Evolutionary conservation across 495 filamentous ascomycete genomes (phyloP).

Genomic region (Umbilicaria muhlenbergii): DNA sequence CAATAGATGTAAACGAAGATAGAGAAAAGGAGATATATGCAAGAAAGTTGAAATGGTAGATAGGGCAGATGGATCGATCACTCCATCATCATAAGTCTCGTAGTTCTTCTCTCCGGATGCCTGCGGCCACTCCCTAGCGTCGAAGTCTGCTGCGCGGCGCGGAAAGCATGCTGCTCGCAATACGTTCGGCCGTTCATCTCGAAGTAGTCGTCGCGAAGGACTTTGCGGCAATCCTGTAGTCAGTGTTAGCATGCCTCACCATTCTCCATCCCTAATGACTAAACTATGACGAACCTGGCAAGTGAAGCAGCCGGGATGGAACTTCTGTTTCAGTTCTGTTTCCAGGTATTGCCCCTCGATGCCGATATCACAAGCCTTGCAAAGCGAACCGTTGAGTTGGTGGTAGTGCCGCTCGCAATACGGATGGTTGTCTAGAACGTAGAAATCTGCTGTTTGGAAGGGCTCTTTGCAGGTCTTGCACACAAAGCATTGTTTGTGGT

Average conservation of each 20-base stretch:
- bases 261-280: conserved; percentile 4
- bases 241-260: background rate
- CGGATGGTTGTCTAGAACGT: conserved; percentile 72
- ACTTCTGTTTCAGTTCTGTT: conserved; percentile 60
- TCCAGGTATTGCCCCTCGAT: conserved; percentile 96
- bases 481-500: conserved; percentile 88
- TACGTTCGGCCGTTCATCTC: conserved; percentile 51
- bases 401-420: conserved; percentile 93
- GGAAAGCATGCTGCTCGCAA: conserved; percentile 76
- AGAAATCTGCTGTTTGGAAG: conserved; percentile 82
- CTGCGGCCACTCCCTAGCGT: conserved; percentile 25
- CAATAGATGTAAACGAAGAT: no score
- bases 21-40: no score
- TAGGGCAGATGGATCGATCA: conserved; percentile 7
- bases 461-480: conserved; percentile 70
- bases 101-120: conserved; percentile 62
- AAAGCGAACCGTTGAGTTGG: conserved; percentile 73
- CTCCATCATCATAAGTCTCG: conserved; percentile 70
- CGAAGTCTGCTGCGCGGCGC: conserved; percentile 33
- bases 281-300: conserved; percentile 45
- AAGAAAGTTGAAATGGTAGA: conserved; percentile 4
- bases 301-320: conserved; percentile 74
- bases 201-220: conserved; percentile 54
- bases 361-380: conserved; percentile 59
- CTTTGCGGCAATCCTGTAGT: conserved; percentile 31